Evolutionary conservation across 148 eudicot genomes (phyloP).

Genomic region (Rhododendron williamsianum): DNA sequence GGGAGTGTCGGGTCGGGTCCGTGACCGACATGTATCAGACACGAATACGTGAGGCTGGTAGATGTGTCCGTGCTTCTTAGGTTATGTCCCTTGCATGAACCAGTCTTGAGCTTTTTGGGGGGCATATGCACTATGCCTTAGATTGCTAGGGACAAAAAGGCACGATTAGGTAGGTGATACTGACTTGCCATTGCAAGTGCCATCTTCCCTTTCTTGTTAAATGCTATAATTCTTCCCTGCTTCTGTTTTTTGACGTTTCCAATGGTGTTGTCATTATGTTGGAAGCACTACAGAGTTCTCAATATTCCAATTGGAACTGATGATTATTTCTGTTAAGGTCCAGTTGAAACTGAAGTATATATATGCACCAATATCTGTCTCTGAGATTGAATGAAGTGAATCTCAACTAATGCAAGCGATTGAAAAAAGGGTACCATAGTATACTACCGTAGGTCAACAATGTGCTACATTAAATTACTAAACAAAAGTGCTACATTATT

Average conservation of each 20-base stretch:
- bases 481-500: background rate
- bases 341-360: background rate
- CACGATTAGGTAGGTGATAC: too few species aligned
- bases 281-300: background rate
- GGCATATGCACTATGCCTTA: background rate
- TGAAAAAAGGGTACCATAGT: background rate
- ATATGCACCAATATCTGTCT: background rate
- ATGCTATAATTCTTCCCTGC: background rate
- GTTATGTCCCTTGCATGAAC: background rate
- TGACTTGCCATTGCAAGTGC: constrained; percentile 5
- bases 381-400: background rate
- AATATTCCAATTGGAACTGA: background rate
- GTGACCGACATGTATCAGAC: background rate
- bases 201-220: background rate
- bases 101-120: background rate
- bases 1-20: background rate
- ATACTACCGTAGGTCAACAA: background rate
- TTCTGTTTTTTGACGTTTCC: background rate
- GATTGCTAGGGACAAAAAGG: background rate
- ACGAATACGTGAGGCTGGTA: background rate
- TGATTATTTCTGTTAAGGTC: background rate
- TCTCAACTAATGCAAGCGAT: background rate
- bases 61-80: background rate
- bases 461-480: background rate
- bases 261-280: background rate